Evolutionary conservation across 352 stramenopile genomes (phyloP).

Genomic region (Phytophthora agathidicida): DNA sequence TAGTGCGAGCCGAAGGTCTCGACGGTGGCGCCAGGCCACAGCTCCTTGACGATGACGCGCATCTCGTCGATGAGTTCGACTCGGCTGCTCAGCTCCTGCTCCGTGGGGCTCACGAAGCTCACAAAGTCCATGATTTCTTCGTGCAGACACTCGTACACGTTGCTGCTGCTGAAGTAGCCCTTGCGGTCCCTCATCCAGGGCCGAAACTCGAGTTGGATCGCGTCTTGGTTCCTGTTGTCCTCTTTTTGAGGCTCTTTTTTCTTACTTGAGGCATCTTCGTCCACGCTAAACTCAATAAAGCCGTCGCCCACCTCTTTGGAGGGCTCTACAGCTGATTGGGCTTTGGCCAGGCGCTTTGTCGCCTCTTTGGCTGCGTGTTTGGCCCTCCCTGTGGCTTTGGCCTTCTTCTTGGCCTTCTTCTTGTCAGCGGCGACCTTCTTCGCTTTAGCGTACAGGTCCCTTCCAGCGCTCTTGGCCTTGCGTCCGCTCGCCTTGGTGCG

Average conservation of each 20-base stretch:
- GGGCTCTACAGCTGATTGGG: not conserved
- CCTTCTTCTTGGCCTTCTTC: constrained; percentile 60
- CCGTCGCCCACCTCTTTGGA: constrained; percentile 37
- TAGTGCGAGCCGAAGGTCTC: constrained; percentile 93
- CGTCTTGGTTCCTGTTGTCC: constrained; percentile 24
- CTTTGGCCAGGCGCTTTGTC: constrained; percentile 39
- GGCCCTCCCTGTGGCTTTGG: constrained; percentile 63
- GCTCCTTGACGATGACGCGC: constrained; percentile 49
- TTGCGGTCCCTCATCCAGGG: constrained; percentile 74
- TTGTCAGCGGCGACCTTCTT: constrained; percentile 41
- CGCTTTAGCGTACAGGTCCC: constrained; percentile 39
- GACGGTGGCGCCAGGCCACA: constrained; percentile 74
- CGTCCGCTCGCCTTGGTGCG: constrained; percentile 45
- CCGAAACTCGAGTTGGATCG: constrained; percentile 49
- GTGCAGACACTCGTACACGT: constrained; percentile 91
- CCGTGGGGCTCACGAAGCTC: constrained; percentile 87
- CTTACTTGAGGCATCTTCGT: constrained; percentile 18
- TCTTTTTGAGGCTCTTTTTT: constrained; percentile 6
- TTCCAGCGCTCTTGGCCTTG: constrained; percentile 35
- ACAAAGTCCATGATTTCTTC: constrained; percentile 97
- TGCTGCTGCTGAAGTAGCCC: constrained; percentile 60
- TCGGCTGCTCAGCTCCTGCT: constrained; percentile 75
- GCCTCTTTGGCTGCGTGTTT: constrained; percentile 58
- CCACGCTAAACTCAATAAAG: constrained; percentile 54
- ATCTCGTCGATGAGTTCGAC: constrained; percentile 83